These are phyloP conservation scores for Diaporthe amygdali DNA, from an alignment of 2,329 filamentous ascomycete genomes.

Conservation along the genomic window DNA sequence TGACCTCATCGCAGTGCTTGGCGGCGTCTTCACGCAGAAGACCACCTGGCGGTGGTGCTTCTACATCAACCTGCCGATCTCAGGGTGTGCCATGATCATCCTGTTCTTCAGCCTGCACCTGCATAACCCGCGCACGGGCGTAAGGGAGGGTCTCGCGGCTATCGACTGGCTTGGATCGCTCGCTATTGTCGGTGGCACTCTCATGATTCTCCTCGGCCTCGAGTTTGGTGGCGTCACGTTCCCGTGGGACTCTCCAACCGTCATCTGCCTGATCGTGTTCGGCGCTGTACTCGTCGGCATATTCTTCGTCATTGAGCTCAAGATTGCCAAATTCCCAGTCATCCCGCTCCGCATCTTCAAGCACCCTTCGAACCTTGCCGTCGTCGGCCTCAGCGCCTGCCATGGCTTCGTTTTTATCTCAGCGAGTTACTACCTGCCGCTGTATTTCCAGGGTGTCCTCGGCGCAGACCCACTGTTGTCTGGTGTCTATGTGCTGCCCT, in stretches of 20 bases:
- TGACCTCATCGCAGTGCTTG: slow-evolving; percentile 37
- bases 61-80: slow-evolving; percentile 51
- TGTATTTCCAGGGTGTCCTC: slow-evolving; percentile 75
- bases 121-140: slow-evolving; percentile 68
- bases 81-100: slow-evolving; percentile 61
- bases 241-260: slow-evolving; percentile 66
- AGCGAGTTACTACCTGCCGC: slow-evolving; percentile 72
- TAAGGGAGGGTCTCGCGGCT: slow-evolving; percentile 65
- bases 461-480: slow-evolving; percentile 66
- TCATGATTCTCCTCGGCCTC: slow-evolving; percentile 74
- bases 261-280: slow-evolving; percentile 68
- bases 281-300: slow-evolving; percentile 53
- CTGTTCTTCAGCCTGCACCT: slow-evolving; percentile 68
- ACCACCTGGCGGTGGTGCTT: slow-evolving; percentile 66
- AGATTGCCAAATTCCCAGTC: slow-evolving; percentile 69
- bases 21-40: slow-evolving; percentile 68
- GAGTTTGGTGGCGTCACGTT: slow-evolving; percentile 69
- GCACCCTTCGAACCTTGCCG: slow-evolving; percentile 59
- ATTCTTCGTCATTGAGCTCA: slow-evolving; percentile 67
- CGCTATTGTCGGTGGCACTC: slow-evolving; percentile 65
- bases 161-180: slow-evolving; percentile 67
- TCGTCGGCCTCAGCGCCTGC: slow-evolving; percentile 51
- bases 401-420: slow-evolving; percentile 67
- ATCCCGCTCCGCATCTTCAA: slow-evolving; percentile 70
- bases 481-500: slow-evolving; percentile 66